phyloP scores from a whole-genome alignment of 2,329 filamentous ascomycete genomes.

The Alternaria angustiovoidea region DNA sequence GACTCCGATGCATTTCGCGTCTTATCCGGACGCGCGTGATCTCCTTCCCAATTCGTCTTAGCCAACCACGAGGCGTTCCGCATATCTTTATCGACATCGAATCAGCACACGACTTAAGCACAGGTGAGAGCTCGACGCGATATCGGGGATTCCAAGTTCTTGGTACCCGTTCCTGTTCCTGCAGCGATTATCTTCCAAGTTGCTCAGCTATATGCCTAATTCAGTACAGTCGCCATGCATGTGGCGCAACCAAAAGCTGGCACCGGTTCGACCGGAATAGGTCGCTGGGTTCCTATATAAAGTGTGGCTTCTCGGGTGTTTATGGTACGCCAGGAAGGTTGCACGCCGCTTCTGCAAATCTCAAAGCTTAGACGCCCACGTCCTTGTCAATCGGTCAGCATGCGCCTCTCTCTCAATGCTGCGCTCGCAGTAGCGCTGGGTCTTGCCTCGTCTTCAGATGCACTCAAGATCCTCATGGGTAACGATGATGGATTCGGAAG shows the following conservation, averaged over 20 bases:
- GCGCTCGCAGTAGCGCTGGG: constrained; percentile 28
- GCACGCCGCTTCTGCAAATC: not conserved
- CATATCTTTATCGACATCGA: constrained; percentile 11
- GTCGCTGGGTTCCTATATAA: constrained; percentile 1
- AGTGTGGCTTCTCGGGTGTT: not conserved
- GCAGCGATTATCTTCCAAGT: constrained; percentile 8
- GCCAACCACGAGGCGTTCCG: not conserved
- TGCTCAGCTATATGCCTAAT: not conserved
- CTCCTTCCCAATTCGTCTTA: constrained; percentile 13
- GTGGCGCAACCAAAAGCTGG: not conserved
- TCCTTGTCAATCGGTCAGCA: constrained; percentile 4
- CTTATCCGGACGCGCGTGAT: constrained; percentile 4
- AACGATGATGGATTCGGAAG: constrained; percentile 53
- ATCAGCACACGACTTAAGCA: constrained; percentile 3
- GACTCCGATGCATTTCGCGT: constrained; percentile 6
- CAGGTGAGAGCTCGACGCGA: constrained; percentile 8
- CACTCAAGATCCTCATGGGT: constrained; percentile 48
- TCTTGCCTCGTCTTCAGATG: constrained; percentile 24
- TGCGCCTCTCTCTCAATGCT: constrained; percentile 26
- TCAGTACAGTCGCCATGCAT: not conserved
- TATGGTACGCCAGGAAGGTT: not conserved
- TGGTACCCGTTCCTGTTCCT: constrained; percentile 6
- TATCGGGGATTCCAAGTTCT: constrained; percentile 7
- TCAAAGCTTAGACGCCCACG: not conserved
- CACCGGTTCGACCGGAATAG: not conserved